Base-by-base conservation (phyloP, 257 asterid species). In the Buddleja alternifolia region DNA sequence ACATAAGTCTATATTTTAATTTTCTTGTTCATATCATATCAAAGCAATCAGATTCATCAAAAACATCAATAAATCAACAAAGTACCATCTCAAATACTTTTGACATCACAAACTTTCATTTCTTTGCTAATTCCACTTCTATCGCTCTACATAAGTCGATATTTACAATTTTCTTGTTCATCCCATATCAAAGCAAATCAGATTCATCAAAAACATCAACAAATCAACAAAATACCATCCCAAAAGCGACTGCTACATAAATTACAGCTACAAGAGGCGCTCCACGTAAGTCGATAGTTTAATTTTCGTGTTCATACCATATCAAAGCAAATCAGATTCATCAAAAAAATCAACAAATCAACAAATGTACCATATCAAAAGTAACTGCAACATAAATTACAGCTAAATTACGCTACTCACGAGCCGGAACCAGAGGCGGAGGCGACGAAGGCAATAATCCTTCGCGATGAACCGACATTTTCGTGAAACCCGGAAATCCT, bases 401-500 rank as follows among this genome's bases (percentile, higher is more conserved):
- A 76, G 59, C 65, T 50, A 61, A 74, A 17, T 74, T 67, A 60
- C 41, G 74, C 60, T 50, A 83, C 98, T 86, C 80, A 92, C 98
- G 84, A 36, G 90, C 82, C 8, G 85, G 83, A 42, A 75, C 63
- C 8, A 77, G 70, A 66, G 68, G 67, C 29, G 65, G 83, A 40
- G 92, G 85, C 60, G 70, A 70, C 10, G 83, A 47, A 21, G 74
- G 84, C 76, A 73, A 66, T 7, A 79, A 60, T 58, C 78, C 73
- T 75, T 84, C 86, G 29, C 70, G 87, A 41, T 52, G 85, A 54
- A 81, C 73, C 9, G 86, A 70, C 69, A 80, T 59, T 69, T 73
- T 84, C 21, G 81, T 55, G 44, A 60, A 63, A 8, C 84, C 86
- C 24, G 75, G 17, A 47, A 82, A 71, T 23, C 95, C 88, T 4